These are phyloP conservation scores for Trichophyton mentagrophytes DNA, from an alignment of 2,329 filamentous ascomycete genomes.

Conservation along the genomic window DNA sequence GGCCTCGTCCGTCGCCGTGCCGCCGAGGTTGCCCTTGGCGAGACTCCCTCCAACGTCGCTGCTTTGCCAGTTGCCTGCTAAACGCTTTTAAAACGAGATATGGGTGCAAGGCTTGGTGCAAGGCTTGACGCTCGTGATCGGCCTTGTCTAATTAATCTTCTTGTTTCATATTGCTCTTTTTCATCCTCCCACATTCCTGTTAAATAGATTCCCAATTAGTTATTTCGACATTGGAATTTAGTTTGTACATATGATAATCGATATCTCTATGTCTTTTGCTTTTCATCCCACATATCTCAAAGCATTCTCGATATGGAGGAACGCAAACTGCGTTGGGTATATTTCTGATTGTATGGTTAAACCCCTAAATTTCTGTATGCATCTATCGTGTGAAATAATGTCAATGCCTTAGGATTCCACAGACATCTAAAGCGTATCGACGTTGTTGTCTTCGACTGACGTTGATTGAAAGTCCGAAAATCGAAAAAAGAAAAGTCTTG, in stretches of 20 bases:
- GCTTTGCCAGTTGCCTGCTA: constrained; percentile 12
- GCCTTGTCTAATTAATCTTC: too few relatives aligned
- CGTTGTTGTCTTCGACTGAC: not conserved
- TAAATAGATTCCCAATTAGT: not conserved
- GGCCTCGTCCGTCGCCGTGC: constrained; percentile 33
- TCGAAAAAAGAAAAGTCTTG: not conserved
- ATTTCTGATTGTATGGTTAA: too few relatives aligned
- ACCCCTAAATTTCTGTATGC: not conserved
- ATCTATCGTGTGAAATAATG: not conserved
- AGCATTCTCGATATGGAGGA: too few relatives aligned
- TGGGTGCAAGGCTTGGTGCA: too few relatives aligned
- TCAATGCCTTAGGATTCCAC: not conserved
- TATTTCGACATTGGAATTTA: not conserved
- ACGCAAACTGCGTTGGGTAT: too few relatives aligned
- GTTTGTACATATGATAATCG: not conserved
- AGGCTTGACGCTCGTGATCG: too few relatives aligned
- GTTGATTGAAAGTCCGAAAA: not conserved
- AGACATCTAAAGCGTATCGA: not conserved
- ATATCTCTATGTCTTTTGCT: not conserved
- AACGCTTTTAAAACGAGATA: not conserved
- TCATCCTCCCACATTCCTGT: not conserved
- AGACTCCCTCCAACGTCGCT: constrained; percentile 13
- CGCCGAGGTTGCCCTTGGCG: constrained; percentile 35
- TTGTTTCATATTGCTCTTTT: not conserved
- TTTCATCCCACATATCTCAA: too few relatives aligned